Base-by-base conservation (phyloP, 139 green algal species). In the Pseudopediastrum boryanum region DNA sequence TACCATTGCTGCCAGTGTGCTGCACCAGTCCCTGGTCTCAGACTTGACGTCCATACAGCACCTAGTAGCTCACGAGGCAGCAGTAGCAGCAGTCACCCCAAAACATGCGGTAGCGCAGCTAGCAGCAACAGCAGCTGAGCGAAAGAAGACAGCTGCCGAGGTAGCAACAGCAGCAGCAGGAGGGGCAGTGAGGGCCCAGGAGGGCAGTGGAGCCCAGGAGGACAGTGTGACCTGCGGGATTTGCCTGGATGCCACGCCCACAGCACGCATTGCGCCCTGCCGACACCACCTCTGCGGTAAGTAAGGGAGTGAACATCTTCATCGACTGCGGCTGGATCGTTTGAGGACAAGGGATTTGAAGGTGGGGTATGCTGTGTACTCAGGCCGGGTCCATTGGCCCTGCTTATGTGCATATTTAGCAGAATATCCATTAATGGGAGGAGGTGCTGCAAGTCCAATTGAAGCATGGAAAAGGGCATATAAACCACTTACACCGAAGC, bases 261-360 rank as follows among this genome's bases (percentile, higher is more conserved):
- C 74, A 21, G 63, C 74, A 4, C 31, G 31, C 62, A 81, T 81
- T 27, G 9, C 66, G 50, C 74, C 74, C 19, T 81, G 74, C 48
- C 31, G 51, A 23, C 74, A 81, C 62, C 50, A 33, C 44, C 72
- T 81, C 46, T 81, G 74, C 29, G 74, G 74, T 81, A 48, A 81
- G 74, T 67, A n/a, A n/a, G n/a, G n/a, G n/a, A n/a, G n/a, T n/a
- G n/a, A n/a, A n/a, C n/a, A n/a, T n/a, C n/a, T n/a, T n/a, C n/a
- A n/a, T n/a, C n/a, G n/a, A n/a, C n/a, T n/a, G n/a, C n/a, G n/a
- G n/a, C n/a, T n/a, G n/a, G n/a, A n/a, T n/a, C n/a, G n/a, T n/a
- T n/a, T n/a, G n/a, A n/a, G n/a, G n/a, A n/a, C n/a, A n/a, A n/a
- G n/a, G n/a, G n/a, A n/a, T n/a, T n/a, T n/a, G n/a, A n/a, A n/a